Conservation (phyloP, 495 filamentous ascomycete genomes). For the Entonaema liquescens region DNA sequence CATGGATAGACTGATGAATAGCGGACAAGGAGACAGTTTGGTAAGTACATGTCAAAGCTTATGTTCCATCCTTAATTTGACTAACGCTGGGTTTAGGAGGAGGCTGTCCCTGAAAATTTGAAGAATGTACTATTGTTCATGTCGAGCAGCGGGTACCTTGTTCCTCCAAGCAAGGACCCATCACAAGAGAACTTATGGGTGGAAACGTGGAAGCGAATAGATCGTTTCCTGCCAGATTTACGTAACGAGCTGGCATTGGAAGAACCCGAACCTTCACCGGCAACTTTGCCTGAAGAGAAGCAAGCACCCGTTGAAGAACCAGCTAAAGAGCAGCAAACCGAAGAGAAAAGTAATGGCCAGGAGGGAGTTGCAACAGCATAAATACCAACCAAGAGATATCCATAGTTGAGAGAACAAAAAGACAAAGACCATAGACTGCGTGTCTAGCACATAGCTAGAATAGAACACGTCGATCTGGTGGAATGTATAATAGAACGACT, state of each 20-base stretch:
- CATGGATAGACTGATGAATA: constrained; percentile 96
- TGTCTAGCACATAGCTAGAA: constrained; percentile 3
- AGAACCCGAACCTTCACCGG: constrained; percentile 42
- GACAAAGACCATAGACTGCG: constrained; percentile 8
- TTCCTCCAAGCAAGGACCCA: constrained; percentile 70
- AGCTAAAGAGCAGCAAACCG: background rate
- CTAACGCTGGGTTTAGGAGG: constrained; percentile 68
- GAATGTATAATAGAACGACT: constrained; percentile 43
- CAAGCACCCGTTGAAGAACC: constrained; percentile 19
- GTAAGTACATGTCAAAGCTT: constrained; percentile 60
- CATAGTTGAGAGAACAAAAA: background rate
- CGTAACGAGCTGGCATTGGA: constrained; percentile 60
- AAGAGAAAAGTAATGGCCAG: constrained; percentile 17
- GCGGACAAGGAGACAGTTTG: constrained; percentile 88
- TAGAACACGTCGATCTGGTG: constrained; percentile 2
- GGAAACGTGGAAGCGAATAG: constrained; percentile 88
- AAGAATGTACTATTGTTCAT: constrained; percentile 98
- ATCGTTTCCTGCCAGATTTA: constrained; percentile 87
- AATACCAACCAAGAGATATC: constrained; percentile 4
- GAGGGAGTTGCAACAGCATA: constrained; percentile 15
- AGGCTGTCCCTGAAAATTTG: constrained; percentile 92
- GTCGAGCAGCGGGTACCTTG: constrained; percentile 86
- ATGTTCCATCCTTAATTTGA: background rate
- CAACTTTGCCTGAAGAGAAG: no score
- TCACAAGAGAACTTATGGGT: constrained; percentile 71